Evolutionary conservation across 371 early-diverging fungal genomes (phyloP).

Genomic region (Mortierella sp.): DNA sequence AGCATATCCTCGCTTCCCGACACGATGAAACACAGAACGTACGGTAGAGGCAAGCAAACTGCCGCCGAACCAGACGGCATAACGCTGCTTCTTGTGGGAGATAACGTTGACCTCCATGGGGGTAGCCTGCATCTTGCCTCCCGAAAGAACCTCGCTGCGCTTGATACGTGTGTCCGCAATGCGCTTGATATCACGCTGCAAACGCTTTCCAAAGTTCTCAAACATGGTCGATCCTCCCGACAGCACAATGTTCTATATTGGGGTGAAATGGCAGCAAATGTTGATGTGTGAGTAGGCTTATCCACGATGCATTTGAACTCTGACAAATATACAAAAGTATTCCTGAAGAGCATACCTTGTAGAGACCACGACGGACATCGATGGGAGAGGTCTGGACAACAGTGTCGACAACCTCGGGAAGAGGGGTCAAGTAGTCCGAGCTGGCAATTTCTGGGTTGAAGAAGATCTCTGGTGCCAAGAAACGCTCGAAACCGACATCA

Average conservation of each 20-base stretch:
- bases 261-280: neutral
- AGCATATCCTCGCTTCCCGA: neutral
- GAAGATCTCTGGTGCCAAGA: conserved; percentile 98
- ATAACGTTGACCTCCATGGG: conserved; percentile 97
- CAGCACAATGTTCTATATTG: conserved; percentile 91
- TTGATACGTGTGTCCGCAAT: conserved; percentile 88
- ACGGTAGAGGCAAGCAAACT: conserved; percentile 94
- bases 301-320: too few species aligned
- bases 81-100: conserved; percentile 97
- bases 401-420: conserved; percentile 95
- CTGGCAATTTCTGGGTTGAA: conserved; percentile 98
- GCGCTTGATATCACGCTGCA: conserved; percentile 95
- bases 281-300: too few species aligned
- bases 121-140: conserved; percentile 75
- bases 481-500: conserved; percentile 98
- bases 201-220: conserved; percentile 95
- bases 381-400: conserved; percentile 97
- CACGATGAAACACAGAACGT: conserved; percentile 33
- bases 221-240: conserved; percentile 99
- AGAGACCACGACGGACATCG: conserved; percentile 96
- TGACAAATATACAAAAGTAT: neutral
- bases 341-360: conserved; percentile 72
- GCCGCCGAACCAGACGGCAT: conserved; percentile 99
- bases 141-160: conserved; percentile 79
- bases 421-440: conserved; percentile 96